Percentiles rank a stretch among this genome's conserved stretches.
phyloP scores from a whole-genome alignment of 139 green algal genomes.

The Chlamydomonas schloesseri region DNA sequence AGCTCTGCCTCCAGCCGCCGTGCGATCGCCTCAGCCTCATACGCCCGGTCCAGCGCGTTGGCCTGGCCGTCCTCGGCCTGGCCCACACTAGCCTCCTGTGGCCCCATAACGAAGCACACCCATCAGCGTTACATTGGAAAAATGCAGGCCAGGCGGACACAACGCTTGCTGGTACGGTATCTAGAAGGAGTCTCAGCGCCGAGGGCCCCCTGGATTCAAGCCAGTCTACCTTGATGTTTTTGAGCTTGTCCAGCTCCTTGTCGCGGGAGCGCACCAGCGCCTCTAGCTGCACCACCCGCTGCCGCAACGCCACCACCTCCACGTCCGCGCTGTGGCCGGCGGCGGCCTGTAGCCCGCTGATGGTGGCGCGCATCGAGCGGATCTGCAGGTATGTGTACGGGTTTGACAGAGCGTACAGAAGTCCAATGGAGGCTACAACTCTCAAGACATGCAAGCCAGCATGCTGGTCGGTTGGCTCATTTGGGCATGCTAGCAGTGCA shows the following conservation, averaged over 20 bases:
- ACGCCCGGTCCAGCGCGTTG: conserved; percentile 48
- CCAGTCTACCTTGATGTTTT: conserved; percentile 22
- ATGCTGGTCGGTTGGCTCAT: too few relatives aligned
- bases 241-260: conserved; percentile 44
- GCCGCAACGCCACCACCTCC: background rate
- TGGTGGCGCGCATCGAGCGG: conserved; percentile 10
- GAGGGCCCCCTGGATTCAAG: too few relatives aligned
- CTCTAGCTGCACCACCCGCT: conserved; percentile 26
- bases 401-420: too few relatives aligned
- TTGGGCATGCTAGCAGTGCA: too few relatives aligned
- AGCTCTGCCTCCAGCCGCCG: conserved; percentile 24
- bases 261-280: conserved; percentile 22
- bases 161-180: too few relatives aligned
- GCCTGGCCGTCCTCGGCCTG: conserved; percentile 22
- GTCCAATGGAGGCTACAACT: too few relatives aligned
- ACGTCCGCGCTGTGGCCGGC: conserved; percentile 8
- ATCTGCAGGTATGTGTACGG: conserved; percentile 19
- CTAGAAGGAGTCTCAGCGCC: too few relatives aligned
- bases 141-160: too few relatives aligned
- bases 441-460: too few relatives aligned
- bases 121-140: too few relatives aligned
- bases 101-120: background rate
- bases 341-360: conserved; percentile 33
- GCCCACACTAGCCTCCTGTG: conserved; percentile 16
- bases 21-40: conserved; percentile 30